Percentiles rank a stretch among this genome's conserved stretches.
Evolutionary conservation across 805 yeast genomes (phyloP).

Genomic region (Pichia paraexigua): DNA sequence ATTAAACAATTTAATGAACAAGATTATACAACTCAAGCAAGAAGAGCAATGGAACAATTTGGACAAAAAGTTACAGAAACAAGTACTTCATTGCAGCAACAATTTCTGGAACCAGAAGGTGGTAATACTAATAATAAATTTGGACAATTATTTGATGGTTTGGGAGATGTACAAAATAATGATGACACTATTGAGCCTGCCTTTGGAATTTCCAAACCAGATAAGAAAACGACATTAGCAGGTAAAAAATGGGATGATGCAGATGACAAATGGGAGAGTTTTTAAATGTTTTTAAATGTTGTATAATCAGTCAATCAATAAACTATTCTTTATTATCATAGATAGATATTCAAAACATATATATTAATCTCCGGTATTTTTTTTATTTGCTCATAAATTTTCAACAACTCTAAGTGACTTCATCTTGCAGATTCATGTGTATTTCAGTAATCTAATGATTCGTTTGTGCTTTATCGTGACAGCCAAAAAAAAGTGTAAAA

Average conservation of each 20-base stretch:
- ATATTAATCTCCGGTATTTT: no score
- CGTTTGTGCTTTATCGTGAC: no score
- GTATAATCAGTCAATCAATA: neutral
- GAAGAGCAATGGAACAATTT: constrained; percentile 91
- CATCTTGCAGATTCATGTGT: no score
- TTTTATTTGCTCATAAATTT: no score
- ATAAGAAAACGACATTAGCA: constrained; percentile 47
- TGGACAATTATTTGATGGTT: constrained; percentile 49
- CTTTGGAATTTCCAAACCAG: constrained; percentile 54
- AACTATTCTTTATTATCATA: neutral
- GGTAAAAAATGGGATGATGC: constrained; percentile 35
- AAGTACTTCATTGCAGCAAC: constrained; percentile 62
- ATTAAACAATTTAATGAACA: constrained; percentile 70
- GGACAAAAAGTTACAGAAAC: constrained; percentile 92
- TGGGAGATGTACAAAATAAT: constrained; percentile 38
- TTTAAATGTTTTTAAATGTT: constrained; percentile 25
- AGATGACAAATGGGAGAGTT: constrained; percentile 62
- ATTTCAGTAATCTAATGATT: no score
- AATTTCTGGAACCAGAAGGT: constrained; percentile 6
- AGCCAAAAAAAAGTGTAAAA: no score
- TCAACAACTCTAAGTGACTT: no score
- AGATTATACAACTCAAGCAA: constrained; percentile 75
- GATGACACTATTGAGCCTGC: constrained; percentile 46
- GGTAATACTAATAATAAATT: constrained; percentile 39
- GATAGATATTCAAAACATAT: no score